phyloP scores from a whole-genome alignment of 2,329 filamentous ascomycete species.

The Beauveria asiatica region DNA sequence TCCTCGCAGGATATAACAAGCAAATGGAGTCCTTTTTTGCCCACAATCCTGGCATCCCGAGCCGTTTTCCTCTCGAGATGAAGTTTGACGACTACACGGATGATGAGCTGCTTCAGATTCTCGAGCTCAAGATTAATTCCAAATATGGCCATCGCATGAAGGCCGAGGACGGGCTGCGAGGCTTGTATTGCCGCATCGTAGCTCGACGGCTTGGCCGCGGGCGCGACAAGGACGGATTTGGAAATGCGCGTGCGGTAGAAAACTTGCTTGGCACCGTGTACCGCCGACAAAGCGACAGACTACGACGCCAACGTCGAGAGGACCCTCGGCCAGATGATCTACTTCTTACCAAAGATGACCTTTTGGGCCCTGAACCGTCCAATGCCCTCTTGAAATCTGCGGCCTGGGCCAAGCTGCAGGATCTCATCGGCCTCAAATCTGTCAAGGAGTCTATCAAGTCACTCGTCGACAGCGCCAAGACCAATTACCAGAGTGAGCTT shows the following conservation, averaged over 20 bases:
- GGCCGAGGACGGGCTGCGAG: conserved; percentile 47
- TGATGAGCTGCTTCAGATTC: conserved; percentile 52
- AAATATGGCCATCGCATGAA: conserved; percentile 49
- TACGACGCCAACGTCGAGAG: conserved; percentile 37
- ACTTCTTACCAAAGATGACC: conserved; percentile 54
- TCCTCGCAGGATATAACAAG: conserved; percentile 64
- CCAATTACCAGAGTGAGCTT: conserved; percentile 60
- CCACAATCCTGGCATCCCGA: conserved; percentile 63
- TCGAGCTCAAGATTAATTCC: conserved; percentile 43
- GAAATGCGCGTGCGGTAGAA: conserved; percentile 62
- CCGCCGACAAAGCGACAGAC: conserved; percentile 48
- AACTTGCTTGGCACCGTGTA: conserved; percentile 48
- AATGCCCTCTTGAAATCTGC: conserved; percentile 39
- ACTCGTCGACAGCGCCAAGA: conserved; percentile 51
- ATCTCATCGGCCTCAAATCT: conserved; percentile 47
- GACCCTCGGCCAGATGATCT: conserved; percentile 44
- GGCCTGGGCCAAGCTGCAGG: conserved; percentile 50
- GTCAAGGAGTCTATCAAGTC: conserved; percentile 55
- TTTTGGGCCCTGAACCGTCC: conserved; percentile 61
- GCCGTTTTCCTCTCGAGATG: conserved; percentile 58
- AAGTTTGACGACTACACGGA: conserved; percentile 64
- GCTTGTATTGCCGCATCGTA: conserved; percentile 57
- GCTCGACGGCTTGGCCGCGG: conserved; percentile 51
- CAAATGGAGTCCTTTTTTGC: conserved; percentile 71
- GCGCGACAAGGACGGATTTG: conserved; percentile 59